Evolutionary conservation across 768 basidiomycete species (phyloP), one percentile per base, ranked within the genome.

Genomic region (Nidularia pulvinata): DNA sequence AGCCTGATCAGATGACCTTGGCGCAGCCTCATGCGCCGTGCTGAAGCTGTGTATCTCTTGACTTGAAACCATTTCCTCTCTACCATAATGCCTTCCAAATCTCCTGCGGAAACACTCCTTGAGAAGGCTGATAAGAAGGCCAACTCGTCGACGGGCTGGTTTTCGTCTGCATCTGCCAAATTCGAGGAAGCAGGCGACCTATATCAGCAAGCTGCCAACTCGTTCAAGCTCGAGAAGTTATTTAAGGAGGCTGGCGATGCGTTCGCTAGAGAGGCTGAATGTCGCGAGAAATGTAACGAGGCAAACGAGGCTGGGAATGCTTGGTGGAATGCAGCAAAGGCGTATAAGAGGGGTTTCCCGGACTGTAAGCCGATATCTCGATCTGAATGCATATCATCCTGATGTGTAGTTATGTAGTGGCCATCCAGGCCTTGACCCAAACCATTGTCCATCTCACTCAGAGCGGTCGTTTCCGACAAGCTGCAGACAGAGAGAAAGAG

Each of bases 241-340:
- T 98, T 93, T 77, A 90, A 87, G 67, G 91, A 93, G 57, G 91
- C 93, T 1, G 97, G 97, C 3, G 91, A 95, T 70, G 85, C 91
- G 11, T 96, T 95, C 65, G 84, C 93, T 42, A 83, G 89, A 59
- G 97, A 98, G 65, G 97, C 96, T 1, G 95, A 98, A 62, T 97
- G 95, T 69, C 83, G 95, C 61, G 88, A 95, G 71, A 85, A 87
- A 55, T 88, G 85, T 62, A 88, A 90, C 46, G 96, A 98, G 71
- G 71, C 68, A 46, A 94, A 94, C 59, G 97, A 98, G 60, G 95
- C 96, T n/a, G 91, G 95, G 19, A 96, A 95, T 66, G 95, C 95
- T 7, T 98, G 90, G 89, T 98, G 96, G 92, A 97, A 96, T 66
- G 95, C 97, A 10, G 88, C 93, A 34, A 98, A 98, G 74, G 86